Evolutionary conservation across 176 grass and related monocot genomes (phyloP), one percentile per base, ranked within the genome.

Genomic region (Ampelocalamus luodianensis): DNA sequence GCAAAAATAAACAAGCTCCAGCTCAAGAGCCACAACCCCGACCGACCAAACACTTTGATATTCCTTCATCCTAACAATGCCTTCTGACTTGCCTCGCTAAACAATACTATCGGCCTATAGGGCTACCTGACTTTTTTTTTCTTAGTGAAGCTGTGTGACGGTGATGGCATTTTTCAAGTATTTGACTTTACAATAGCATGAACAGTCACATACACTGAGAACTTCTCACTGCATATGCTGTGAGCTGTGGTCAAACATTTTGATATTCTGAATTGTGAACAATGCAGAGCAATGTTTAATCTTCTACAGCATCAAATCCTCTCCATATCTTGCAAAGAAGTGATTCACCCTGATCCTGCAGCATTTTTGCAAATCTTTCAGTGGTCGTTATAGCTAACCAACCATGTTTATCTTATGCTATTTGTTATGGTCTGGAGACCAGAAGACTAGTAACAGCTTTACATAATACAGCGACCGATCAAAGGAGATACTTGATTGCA

Each of bases 181-280:
- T 86, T 90, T 90, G 83, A 90, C 88, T 64, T 46, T 6, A 27
- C 40, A 17, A 72, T 54, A 32, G 37, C 26, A 73, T 42, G 17
- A 50, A 39, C 36, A 26, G n/a, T 27, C 59, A 1, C 59, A 40
- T 54, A 24, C 48, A 54, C 34, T 17, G n/a, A 27, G 23, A 62
- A 62, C 53, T n/a, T 58, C 54, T 14, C 32, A 17, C 2, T 20
- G 54, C 23, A 24, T 20, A 71, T 50, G 72, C n/a, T n/a, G n/a
- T n/a, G n/a, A n/a, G n/a, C n/a, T n/a, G n/a, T n/a, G n/a, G n/a
- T n/a, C n/a, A n/a, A n/a, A n/a, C n/a, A n/a, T n/a, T n/a, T n/a
- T n/a, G n/a, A n/a, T n/a, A n/a, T n/a, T n/a, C n/a, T n/a, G n/a
- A n/a, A n/a, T n/a, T n/a, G n/a, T n/a, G n/a, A n/a, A n/a, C n/a